phyloP scores from a whole-genome alignment of 345 rosid genomes.

The Boechera divaricarpa region DNA sequence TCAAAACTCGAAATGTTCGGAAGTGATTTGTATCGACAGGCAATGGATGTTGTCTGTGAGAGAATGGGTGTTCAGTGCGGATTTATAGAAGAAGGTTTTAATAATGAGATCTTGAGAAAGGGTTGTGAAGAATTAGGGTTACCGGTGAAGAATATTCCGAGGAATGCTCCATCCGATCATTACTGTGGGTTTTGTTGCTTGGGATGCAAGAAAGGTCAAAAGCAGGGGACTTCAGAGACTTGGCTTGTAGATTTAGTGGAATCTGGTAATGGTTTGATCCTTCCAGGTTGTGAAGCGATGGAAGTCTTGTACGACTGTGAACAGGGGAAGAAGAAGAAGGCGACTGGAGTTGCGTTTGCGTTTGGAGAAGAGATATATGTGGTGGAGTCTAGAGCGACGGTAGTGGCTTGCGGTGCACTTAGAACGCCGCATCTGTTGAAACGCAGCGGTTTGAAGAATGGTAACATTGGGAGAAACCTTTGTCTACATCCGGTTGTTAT shows the following conservation, averaged over 20 bases:
- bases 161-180: conserved; percentile 72
- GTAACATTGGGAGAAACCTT: conserved; percentile 69
- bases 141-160: conserved; percentile 58
- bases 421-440: conserved; percentile 62
- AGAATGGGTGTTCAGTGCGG: conserved; percentile 82
- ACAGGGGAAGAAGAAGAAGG: conserved; percentile 47
- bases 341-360: conserved; percentile 59
- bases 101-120: conserved; percentile 66
- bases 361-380: conserved; percentile 56
- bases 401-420: conserved; percentile 83
- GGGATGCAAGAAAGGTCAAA: conserved; percentile 85
- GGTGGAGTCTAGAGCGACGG: conserved; percentile 62
- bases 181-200: conserved; percentile 84
- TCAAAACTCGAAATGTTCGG: conserved; percentile 58
- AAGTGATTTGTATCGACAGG: conserved; percentile 62
- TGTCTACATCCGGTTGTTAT: conserved; percentile 83
- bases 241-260: conserved; percentile 82
- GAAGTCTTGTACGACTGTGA: conserved; percentile 52
- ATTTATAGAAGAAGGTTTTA: conserved; percentile 67
- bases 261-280: conserved; percentile 73
- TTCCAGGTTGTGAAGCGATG: conserved; percentile 67
- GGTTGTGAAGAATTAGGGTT: conserved; percentile 81
- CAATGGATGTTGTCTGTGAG: conserved; percentile 70
- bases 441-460: conserved; percentile 66
- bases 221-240: conserved; percentile 78